Percentiles rank a stretch among this genome's conserved stretches.
Conservation (phyloP, 352 stramenopile species). For the Globisporangium iwayamae region DNA sequence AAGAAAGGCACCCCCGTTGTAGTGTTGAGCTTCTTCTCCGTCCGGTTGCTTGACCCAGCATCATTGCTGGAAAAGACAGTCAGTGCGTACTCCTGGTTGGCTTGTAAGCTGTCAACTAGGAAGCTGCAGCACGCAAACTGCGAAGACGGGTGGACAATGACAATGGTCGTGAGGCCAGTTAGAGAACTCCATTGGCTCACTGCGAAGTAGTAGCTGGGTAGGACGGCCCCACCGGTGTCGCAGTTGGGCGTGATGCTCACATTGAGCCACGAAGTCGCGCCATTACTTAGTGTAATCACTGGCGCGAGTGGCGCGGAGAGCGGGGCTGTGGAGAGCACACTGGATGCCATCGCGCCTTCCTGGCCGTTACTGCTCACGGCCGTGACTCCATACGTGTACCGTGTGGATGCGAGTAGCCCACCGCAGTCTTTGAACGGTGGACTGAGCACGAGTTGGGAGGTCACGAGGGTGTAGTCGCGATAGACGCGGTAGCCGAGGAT, state of each 20-base stretch:
- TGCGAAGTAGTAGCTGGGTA: slow-evolving; percentile 36
- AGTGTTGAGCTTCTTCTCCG: slow-evolving; percentile 23
- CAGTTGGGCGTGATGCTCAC: slow-evolving; percentile 31
- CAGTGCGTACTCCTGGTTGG: slow-evolving; percentile 27
- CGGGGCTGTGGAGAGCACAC: slow-evolving; percentile 21
- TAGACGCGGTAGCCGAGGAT: slow-evolving; percentile 59
- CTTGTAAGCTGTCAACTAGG: slow-evolving; percentile 22
- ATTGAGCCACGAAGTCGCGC: slow-evolving; percentile 30
- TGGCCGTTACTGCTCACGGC: slow-evolving; percentile 27
- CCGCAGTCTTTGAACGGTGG: slow-evolving; percentile 49
- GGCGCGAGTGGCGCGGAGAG: slow-evolving; percentile 31
- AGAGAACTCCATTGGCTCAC: slow-evolving; percentile 9
- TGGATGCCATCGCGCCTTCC: slow-evolving; percentile 35
- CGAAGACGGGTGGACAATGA: slow-evolving; percentile 19
- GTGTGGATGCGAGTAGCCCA: slow-evolving; percentile 24
- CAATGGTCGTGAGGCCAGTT: not conserved
- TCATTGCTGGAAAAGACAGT: slow-evolving; percentile 30
- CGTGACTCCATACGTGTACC: slow-evolving; percentile 46
- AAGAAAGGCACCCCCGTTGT: slow-evolving; percentile 27
- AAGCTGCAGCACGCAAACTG: slow-evolving; percentile 49
- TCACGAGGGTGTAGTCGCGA: slow-evolving; percentile 46
- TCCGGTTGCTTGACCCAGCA: slow-evolving; percentile 15
- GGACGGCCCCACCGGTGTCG: slow-evolving; percentile 31
- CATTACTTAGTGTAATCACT: slow-evolving; percentile 15
- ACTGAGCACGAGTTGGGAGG: slow-evolving; percentile 15